These are phyloP conservation scores for Alloteropsis angusta DNA, from an alignment of 202 grass and related monocot species.

Conservation along the genomic window DNA sequence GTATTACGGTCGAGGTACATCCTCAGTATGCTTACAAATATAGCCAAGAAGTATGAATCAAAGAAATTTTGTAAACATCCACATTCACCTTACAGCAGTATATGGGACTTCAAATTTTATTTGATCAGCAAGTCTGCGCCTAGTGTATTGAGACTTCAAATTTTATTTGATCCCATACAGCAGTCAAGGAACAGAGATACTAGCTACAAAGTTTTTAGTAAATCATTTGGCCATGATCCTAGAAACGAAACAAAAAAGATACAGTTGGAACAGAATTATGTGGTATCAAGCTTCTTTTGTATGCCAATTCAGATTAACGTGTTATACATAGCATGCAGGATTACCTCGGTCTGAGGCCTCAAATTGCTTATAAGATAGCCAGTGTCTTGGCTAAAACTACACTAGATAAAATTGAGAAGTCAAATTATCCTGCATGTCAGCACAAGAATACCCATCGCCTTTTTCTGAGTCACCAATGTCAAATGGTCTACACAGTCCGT, in stretches of 20 bases:
- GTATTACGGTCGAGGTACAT: background rate
- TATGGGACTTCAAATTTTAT: background rate
- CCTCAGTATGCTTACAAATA: background rate
- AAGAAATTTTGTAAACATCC: background rate
- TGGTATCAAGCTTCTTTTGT: background rate
- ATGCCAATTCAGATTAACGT: background rate
- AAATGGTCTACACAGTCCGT: background rate
- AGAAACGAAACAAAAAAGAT: background rate
- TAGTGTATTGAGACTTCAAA: background rate
- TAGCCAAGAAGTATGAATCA: background rate
- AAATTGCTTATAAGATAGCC: background rate
- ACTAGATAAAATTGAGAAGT: background rate
- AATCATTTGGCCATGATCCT: background rate
- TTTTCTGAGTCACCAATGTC: background rate
- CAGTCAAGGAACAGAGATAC: background rate
- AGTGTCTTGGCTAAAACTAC: background rate
- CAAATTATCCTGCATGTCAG: background rate
- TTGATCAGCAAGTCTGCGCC: background rate
- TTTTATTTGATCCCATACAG: background rate
- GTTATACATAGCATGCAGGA: background rate
- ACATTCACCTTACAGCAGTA: background rate
- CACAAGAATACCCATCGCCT: background rate
- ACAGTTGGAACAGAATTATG: background rate
- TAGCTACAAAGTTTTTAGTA: background rate
- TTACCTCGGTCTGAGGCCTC: background rate